Evolutionary conservation across 1,284 basidiomycete species (phyloP), one percentile per base, ranked within the genome.

Genomic region (Ganoderma lingzhi): DNA sequence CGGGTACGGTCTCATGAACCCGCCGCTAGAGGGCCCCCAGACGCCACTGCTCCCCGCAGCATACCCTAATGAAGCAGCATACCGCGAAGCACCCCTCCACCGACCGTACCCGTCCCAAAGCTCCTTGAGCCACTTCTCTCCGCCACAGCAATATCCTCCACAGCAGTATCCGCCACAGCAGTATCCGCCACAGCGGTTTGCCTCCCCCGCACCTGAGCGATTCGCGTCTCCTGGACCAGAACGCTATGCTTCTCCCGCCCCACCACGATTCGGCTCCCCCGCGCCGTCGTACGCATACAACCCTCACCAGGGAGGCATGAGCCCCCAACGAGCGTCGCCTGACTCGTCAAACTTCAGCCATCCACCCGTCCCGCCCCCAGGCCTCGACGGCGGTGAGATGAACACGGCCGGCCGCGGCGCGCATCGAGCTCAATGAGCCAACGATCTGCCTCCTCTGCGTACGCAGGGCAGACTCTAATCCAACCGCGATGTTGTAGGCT

Each of bases 41-140:
- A 44, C 74, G 15, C 77, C 75, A 0, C 67, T 67, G 45, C 61
- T 73, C 39, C 72, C 76, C 30, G 67, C 70, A 2, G 69, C 72
- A n/a, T 73, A 75, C 66, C 59, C 69, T 28, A 66, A 67, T 28
- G 73, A 74, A 44, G 75, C 67, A 44, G 75, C 67, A 8, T 76
- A 78, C 64, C 70, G 79, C 30, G 76, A 80, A 65, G 80, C 80
- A 2, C 74, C 76, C 1, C 69, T 80, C 30, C 79, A 80, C 66
- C 75, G 79, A 28, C 79, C 76, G 10, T 68, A 74, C 45, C 75
- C 76, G 17, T 62, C 79, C 68, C 67, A 66, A 35, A 62, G 72
- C 28, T 79, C 79, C 65, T 64, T 75, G 42, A 76, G 44, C 58
- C 66, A 71, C 15, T 68, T 55, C 60, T 19, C 65, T 3, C 60